Conservation (phyloP, 1,284 basidiomycete genomes). For the Apiotrichum mycotoxinovorans region DNA sequence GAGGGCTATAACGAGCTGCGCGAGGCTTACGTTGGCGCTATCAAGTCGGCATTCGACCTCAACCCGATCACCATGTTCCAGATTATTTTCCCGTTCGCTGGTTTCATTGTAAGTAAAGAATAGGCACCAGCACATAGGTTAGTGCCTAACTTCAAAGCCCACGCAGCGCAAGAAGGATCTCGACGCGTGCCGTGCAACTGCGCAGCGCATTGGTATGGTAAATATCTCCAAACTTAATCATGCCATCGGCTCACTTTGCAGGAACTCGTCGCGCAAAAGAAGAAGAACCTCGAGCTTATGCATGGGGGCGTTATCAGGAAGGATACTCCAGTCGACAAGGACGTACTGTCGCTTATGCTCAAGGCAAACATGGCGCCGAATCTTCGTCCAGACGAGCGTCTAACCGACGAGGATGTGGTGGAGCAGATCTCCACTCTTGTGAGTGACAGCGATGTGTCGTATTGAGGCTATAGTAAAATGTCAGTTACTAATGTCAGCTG, state of each 20-base stretch:
- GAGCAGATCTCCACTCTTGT: constrained; percentile 76
- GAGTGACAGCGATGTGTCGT: too few relatives aligned
- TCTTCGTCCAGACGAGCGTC: constrained; percentile 55
- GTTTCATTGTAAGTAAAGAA: too few relatives aligned
- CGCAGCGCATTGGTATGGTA: too few relatives aligned
- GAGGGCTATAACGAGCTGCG: constrained; percentile 34
- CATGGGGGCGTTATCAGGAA: constrained; percentile 34
- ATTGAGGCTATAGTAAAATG: too few relatives aligned
- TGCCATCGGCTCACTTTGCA: background rate
- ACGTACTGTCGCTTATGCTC: constrained; percentile 56
- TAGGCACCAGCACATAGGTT: too few relatives aligned
- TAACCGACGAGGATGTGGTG: constrained; percentile 64
- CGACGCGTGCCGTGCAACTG: too few relatives aligned
- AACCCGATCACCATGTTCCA: background rate
- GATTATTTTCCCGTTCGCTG: background rate
- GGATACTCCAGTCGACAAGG: constrained; percentile 52
- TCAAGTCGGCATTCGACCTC: background rate
- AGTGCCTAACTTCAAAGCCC: too few relatives aligned
- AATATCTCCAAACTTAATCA: too few relatives aligned
- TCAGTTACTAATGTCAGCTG: constrained; percentile 25
- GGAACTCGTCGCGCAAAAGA: background rate
- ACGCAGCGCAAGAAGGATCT: too few relatives aligned
- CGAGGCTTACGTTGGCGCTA: constrained; percentile 28
- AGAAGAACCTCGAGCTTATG: background rate
- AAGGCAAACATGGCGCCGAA: constrained; percentile 61